These are phyloP conservation scores for Garcia nutans DNA, from an alignment of 345 rosid genomes.

Conservation along the genomic window DNA sequence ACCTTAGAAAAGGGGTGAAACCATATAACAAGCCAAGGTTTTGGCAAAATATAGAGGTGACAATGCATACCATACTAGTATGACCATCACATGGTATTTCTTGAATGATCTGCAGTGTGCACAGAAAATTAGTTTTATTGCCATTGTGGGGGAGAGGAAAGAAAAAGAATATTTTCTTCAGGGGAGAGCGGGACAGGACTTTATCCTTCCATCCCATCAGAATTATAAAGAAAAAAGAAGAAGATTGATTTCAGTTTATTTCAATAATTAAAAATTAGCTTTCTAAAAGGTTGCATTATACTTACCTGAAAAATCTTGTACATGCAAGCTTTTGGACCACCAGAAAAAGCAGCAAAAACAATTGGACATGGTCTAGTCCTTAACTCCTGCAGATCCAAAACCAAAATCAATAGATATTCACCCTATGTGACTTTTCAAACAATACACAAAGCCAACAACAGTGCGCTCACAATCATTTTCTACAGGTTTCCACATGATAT, in stretches of 20 bases:
- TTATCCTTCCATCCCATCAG: background rate
- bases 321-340: conserved; percentile 89
- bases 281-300: background rate
- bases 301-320: conserved; percentile 79
- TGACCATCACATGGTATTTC: conserved; percentile 56
- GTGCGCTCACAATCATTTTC: background rate
- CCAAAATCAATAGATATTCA: conserved; percentile 11
- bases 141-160: background rate
- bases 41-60: background rate
- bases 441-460: conserved; percentile 1
- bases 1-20: background rate
- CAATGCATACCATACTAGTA: conserved; percentile 47
- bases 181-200: background rate
- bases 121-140: conserved; percentile 11
- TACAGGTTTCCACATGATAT: background rate
- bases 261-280: background rate
- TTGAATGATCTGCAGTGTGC: conserved; percentile 52
- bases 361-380: conserved; percentile 66
- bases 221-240: background rate
- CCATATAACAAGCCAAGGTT: background rate
- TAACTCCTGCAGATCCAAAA: conserved; percentile 44
- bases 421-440: conserved; percentile 4
- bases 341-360: conserved; percentile 78
- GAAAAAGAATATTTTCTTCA: background rate
- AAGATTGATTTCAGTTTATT: background rate